Conservation (phyloP, 225 moss, liverwort and hornwort species). For the Marchantia polymorpha region DNA sequence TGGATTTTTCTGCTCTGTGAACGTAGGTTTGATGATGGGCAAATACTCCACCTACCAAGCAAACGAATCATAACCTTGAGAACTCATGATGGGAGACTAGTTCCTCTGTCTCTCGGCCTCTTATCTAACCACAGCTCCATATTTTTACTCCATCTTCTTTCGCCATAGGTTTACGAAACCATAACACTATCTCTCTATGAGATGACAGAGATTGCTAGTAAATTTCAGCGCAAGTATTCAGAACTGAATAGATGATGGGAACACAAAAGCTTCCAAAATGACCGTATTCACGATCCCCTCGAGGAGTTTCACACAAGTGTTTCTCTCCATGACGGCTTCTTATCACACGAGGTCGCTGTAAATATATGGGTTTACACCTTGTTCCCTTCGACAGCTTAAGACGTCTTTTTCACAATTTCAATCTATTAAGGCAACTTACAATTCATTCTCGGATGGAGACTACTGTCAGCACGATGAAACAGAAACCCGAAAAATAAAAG, state of each 20-base stretch:
- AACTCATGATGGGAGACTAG: not conserved
- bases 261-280: not conserved
- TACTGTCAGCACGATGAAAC: no score
- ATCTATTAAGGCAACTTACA: not conserved
- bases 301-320: not conserved
- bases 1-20: slow-evolving; percentile 72
- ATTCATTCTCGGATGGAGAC: no score
- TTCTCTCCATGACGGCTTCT: not conserved
- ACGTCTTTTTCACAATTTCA: not conserved
- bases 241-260: not conserved
- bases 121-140: not conserved
- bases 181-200: not conserved
- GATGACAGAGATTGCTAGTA: not conserved
- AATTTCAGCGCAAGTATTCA: not conserved
- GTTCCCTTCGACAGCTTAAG: not conserved
- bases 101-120: not conserved
- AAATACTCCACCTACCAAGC: slow-evolving; percentile 84
- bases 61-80: not conserved
- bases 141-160: not conserved
- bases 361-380: not conserved
- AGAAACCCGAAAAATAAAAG: no score
- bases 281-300: no score
- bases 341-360: not conserved
- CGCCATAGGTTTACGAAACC: no score
- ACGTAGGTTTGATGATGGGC: slow-evolving; percentile 68